These are phyloP conservation scores for Lasiosphaeris hirsuta DNA, from an alignment of 495 filamentous ascomycete genomes.

Conservation along the genomic window DNA sequence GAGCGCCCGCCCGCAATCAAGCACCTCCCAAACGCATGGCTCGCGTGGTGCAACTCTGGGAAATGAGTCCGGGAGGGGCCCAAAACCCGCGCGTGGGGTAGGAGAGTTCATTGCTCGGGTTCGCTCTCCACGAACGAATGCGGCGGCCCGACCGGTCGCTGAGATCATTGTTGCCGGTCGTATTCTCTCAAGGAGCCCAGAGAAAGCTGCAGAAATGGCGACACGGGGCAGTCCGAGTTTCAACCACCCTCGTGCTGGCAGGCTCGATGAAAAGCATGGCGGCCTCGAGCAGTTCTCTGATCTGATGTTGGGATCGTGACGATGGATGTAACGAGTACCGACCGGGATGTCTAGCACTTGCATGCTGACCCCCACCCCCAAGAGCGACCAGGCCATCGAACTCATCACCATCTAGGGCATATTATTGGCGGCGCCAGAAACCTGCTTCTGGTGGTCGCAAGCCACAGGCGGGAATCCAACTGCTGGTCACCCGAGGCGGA, in stretches of 20 bases:
- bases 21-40: constrained; percentile 1
- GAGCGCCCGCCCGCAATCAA: neutral
- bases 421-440: constrained; percentile 3
- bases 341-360: constrained; percentile 21
- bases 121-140: neutral
- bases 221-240: too few relatives aligned
- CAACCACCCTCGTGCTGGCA: too few relatives aligned
- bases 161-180: too few relatives aligned
- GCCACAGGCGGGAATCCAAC: too few relatives aligned
- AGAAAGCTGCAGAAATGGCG: too few relatives aligned
- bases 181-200: too few relatives aligned
- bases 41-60: constrained; percentile 7
- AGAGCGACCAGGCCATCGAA: constrained; percentile 1
- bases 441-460: too few relatives aligned
- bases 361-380: constrained; percentile 21
- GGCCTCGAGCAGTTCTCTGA: neutral
- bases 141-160: too few relatives aligned
- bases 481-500: too few relatives aligned
- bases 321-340: constrained; percentile 6
- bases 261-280: neutral
- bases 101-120: constrained; percentile 1
- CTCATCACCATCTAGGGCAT: neutral
- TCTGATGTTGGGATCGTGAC: constrained; percentile 6
- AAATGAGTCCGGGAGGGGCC: constrained; percentile 4
- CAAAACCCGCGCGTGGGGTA: neutral